A percentile compares a stretch with the other conserved stretches of the same genome.
Conservation (phyloP, 306 rosid species). For the Canavalia ensiformis region DNA sequence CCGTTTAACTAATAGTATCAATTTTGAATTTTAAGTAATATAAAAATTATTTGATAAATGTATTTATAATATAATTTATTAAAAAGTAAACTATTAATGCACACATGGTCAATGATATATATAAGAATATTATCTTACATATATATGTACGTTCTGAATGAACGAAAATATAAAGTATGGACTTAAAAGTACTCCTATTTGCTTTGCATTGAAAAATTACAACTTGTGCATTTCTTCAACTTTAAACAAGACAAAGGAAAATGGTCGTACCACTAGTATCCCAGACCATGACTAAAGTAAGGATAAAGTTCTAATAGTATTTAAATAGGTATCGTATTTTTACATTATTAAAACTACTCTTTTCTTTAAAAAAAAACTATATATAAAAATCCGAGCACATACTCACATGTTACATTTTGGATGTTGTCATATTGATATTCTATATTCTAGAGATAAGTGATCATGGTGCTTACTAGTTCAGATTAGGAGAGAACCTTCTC, state of each 20-base stretch:
- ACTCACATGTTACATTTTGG: not conserved
- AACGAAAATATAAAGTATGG: constrained; percentile 5
- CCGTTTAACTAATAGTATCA: no score
- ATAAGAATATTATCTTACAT: not conserved
- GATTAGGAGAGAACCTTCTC: no score
- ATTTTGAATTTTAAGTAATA: not conserved
- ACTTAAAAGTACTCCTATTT: not conserved
- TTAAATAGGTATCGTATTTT: not conserved
- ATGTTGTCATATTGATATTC: not conserved
- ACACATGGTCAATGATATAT: not conserved
- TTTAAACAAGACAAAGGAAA: constrained; percentile 12
- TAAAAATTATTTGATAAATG: not conserved
- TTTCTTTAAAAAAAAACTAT: not conserved
- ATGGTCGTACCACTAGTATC: not conserved
- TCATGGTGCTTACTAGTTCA: no score
- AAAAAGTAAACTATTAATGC: not conserved
- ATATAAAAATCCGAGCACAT: not conserved
- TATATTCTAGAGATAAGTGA: not conserved
- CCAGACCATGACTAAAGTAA: constrained; percentile 15
- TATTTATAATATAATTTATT: not conserved
- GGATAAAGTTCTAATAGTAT: not conserved
- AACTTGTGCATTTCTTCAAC: constrained; percentile 13
- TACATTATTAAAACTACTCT: not conserved
- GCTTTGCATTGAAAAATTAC: not conserved
- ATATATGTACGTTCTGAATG: not conserved